Percentiles rank a stretch among this genome's conserved stretches.
phyloP scores from a whole-genome alignment of 2,329 filamentous ascomycete species.

The Knufia fluminis region DNA sequence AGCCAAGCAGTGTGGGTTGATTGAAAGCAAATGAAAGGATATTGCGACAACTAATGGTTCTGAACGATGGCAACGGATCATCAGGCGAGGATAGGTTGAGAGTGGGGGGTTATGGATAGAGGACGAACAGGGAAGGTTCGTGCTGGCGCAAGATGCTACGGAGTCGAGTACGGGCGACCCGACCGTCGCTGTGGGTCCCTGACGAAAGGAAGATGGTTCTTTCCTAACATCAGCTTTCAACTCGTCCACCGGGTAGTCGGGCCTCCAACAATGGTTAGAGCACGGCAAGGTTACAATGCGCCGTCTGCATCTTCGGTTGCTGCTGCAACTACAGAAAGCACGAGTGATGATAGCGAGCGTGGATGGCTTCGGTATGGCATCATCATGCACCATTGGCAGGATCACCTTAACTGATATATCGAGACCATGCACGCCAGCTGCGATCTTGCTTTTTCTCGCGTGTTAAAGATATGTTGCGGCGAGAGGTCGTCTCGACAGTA shows the following conservation, averaged over 20 bases:
- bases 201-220: background rate
- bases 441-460: too few relatives aligned
- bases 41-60: background rate
- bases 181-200: background rate
- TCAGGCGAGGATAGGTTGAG: background rate
- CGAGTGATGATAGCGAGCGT: slow-evolving; percentile 46
- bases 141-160: background rate
- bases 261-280: too few relatives aligned
- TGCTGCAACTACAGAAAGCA: too few relatives aligned
- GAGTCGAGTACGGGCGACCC: too few relatives aligned
- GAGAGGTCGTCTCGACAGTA: too few relatives aligned
- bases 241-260: too few relatives aligned
- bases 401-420: too few relatives aligned
- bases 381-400: too few relatives aligned
- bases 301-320: too few relatives aligned
- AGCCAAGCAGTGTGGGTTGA: background rate
- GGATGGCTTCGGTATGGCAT: too few relatives aligned
- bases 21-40: background rate
- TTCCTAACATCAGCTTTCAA: background rate
- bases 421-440: too few relatives aligned
- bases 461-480: too few relatives aligned
- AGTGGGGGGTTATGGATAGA: background rate
- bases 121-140: background rate
- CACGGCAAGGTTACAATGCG: background rate
- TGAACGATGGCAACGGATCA: background rate